A percentile compares a stretch with the other conserved stretches of the same genome.
Evolutionary conservation across 176 grass and related monocot species (phyloP).

Genomic region (Alopecurus myosuroides): DNA sequence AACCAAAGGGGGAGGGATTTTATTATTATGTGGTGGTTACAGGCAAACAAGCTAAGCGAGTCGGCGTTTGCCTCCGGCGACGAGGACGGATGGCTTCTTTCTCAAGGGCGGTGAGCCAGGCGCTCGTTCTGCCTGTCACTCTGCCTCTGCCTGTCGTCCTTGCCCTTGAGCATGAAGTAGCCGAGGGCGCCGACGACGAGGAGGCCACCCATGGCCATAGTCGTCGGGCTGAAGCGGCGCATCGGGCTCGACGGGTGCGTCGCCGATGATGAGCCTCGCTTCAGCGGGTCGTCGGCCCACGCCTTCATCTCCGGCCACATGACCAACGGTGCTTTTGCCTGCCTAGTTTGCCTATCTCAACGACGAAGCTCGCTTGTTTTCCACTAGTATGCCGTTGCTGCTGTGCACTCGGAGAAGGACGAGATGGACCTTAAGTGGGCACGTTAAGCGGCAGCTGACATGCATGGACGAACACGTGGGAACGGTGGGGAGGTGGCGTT

Average conservation of each 20-base stretch:
- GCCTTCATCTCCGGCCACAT: slow-evolving; percentile 40
- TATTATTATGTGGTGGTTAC: background rate
- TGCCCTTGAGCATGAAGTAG: slow-evolving; percentile 53
- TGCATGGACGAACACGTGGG: background rate
- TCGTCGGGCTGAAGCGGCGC: slow-evolving; percentile 48
- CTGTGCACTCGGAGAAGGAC: background rate
- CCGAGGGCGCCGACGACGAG: slow-evolving; percentile 32
- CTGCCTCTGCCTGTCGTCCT: slow-evolving; percentile 8
- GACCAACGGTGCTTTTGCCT: background rate
- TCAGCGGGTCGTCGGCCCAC: slow-evolving; percentile 40
- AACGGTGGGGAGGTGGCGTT: background rate
- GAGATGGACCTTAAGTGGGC: slow-evolving; percentile 13
- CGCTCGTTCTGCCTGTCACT: slow-evolving; percentile 7
- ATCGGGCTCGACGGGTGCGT: slow-evolving; percentile 12
- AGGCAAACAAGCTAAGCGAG: background rate
- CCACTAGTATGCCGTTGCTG: background rate
- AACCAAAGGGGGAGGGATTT: background rate
- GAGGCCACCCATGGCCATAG: slow-evolving; percentile 38
- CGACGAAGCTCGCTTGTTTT: background rate
- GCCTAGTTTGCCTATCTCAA: background rate
- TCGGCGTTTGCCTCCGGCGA: background rate
- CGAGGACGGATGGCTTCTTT: background rate
- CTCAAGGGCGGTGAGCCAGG: slow-evolving; percentile 3
- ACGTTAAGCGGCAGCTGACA: slow-evolving; percentile 18
- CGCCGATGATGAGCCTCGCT: background rate